These are phyloP conservation scores for Russula virescens DNA, from an alignment of 768 basidiomycete species.

Conservation along the genomic window DNA sequence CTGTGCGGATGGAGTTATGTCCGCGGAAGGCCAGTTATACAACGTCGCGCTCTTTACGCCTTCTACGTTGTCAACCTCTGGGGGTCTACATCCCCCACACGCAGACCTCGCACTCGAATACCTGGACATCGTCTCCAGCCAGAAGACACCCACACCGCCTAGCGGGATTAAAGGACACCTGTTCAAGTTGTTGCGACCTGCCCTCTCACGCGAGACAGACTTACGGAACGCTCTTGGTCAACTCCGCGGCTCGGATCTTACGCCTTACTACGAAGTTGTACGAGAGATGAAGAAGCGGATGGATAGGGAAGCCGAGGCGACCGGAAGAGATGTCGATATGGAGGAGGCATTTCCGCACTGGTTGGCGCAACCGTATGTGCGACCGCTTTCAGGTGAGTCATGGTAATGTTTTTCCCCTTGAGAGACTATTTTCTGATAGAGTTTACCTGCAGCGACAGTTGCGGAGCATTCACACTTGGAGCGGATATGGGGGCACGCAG, in stretches of 20 bases:
- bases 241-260: slow-evolving; percentile 28
- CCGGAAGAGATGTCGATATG: slow-evolving; percentile 36
- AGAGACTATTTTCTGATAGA: not conserved
- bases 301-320: slow-evolving; percentile 44
- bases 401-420: not conserved
- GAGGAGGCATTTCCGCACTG: slow-evolving; percentile 55
- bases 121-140: slow-evolving; percentile 64
- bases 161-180: slow-evolving; percentile 88
- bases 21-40: slow-evolving; percentile 90
- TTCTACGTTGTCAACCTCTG: slow-evolving; percentile 10
- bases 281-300: slow-evolving; percentile 55
- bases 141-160: slow-evolving; percentile 62
- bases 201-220: slow-evolving; percentile 58
- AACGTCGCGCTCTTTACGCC: slow-evolving; percentile 77
- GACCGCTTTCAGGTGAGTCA: slow-evolving; percentile 31
- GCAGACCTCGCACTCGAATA: slow-evolving; percentile 79
- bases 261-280: slow-evolving; percentile 46
- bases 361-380: slow-evolving; percentile 67
- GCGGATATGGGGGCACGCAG: not conserved
- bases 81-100: slow-evolving; percentile 47
- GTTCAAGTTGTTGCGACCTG: slow-evolving; percentile 87
- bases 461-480: not conserved
- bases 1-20: slow-evolving; percentile 90
- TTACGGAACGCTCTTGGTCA: slow-evolving; percentile 67
- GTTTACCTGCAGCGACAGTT: not conserved